These are phyloP conservation scores for Lasiodiplodia sp. DNA, from an alignment of 2,329 filamentous ascomycete genomes.

Conservation along the genomic window DNA sequence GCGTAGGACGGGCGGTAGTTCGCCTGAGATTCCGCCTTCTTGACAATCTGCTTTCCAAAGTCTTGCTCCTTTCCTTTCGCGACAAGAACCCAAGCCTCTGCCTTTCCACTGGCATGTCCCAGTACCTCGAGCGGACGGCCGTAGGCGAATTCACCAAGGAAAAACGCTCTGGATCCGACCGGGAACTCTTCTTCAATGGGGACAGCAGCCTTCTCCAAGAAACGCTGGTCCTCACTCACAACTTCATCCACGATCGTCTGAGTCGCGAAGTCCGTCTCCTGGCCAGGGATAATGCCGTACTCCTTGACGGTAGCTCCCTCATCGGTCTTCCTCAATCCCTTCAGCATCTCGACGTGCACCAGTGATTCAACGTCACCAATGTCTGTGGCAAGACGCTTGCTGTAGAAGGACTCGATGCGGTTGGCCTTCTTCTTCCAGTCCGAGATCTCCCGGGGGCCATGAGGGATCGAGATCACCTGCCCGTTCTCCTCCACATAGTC, in stretches of 20 bases:
- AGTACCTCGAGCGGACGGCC: constrained; percentile 87
- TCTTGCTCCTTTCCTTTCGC: constrained; percentile 77
- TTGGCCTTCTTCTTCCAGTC: constrained; percentile 85
- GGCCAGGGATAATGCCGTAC: constrained; percentile 82
- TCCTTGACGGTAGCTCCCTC: constrained; percentile 92
- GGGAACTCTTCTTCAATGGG: constrained; percentile 94
- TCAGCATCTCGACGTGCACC: constrained; percentile 92
- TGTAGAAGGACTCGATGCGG: constrained; percentile 85
- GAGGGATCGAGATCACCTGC: constrained; percentile 72
- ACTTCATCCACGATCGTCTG: constrained; percentile 92
- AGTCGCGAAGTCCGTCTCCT: constrained; percentile 89
- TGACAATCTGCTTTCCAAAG: constrained; percentile 79
- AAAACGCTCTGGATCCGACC: constrained; percentile 82
- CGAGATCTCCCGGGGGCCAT: constrained; percentile 77
- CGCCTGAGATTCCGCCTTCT: constrained; percentile 71
- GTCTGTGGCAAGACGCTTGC: constrained; percentile 86
- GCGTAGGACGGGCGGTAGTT: constrained; percentile 86
- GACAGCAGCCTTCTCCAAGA: constrained; percentile 86
- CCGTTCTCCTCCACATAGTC: constrained; percentile 77
- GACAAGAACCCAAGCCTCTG: constrained; percentile 78
- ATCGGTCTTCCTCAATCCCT: constrained; percentile 87
- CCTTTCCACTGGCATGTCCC: constrained; percentile 75
- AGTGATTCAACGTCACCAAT: constrained; percentile 88
- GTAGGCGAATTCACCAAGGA: constrained; percentile 91
- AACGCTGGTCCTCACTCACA: constrained; percentile 87